Conservation (phyloP, 371 early-diverging fungal genomes). For the Dentiscutata heterogama region DNA sequence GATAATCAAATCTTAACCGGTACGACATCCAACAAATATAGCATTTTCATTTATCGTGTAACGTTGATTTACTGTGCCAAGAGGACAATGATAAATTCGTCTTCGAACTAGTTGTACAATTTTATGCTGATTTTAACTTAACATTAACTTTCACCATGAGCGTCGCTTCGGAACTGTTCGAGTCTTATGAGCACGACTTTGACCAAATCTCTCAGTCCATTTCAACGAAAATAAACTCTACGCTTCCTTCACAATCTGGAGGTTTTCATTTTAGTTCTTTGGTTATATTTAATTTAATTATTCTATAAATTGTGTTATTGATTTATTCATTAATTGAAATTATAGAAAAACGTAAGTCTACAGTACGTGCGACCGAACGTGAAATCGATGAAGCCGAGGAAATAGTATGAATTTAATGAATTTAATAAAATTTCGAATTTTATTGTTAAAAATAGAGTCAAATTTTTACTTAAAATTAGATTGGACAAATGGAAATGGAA, state of each 20-base stretch:
- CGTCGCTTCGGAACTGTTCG: slow-evolving; percentile 73
- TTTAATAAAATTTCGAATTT: background rate
- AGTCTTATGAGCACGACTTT: slow-evolving; percentile 90
- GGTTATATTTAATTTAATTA: background rate
- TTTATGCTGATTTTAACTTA: too few relatives aligned
- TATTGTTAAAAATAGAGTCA: background rate
- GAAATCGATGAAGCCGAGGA: slow-evolving; percentile 94
- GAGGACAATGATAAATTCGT: too few relatives aligned
- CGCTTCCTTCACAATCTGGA: slow-evolving; percentile 70
- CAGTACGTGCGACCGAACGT: slow-evolving; percentile 79
- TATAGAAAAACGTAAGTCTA: slow-evolving; percentile 78
- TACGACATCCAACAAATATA: too few relatives aligned
- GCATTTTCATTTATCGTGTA: too few relatives aligned
- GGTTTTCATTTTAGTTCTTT: slow-evolving; percentile 51
- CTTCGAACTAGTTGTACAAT: too few relatives aligned
- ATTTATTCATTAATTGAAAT: background rate
- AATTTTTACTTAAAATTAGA: slow-evolving; percentile 56
- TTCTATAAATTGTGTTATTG: background rate
- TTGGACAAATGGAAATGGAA: slow-evolving; percentile 95
- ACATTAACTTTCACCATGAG: background rate
- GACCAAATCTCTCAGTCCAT: slow-evolving; percentile 71
- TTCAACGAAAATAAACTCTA: slow-evolving; percentile 66
- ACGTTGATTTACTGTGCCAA: too few relatives aligned
- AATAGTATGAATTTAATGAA: slow-evolving; percentile 67
- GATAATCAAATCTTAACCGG: too few relatives aligned